Evolutionary conservation across 768 basidiomycete species (phyloP), one percentile per base, ranked within the genome.

Genomic region (Rhodotorula sphaerocarpa): DNA sequence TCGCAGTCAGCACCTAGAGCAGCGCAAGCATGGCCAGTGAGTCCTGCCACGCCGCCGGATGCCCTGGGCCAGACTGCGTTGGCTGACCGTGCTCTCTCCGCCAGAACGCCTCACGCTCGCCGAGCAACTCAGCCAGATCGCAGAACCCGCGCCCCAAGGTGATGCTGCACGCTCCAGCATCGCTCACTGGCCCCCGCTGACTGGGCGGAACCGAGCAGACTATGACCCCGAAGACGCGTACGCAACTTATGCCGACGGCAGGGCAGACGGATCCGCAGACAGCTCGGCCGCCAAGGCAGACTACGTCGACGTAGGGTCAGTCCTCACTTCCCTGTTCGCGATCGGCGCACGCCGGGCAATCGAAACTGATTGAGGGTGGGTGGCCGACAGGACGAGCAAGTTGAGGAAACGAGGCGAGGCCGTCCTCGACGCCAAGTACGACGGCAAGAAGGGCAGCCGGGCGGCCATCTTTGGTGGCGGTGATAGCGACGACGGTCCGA

Each of bases 231-330:
- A 90, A 74, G 83, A 85, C 66, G 72, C 80, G 18, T 78, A 79
- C 59, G 74, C 70, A 50, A 78, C 79, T 63, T 81, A 78, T 36
- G 73, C 75, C 25, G 79, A 82, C 69, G 73, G 25, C 71, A 72
- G 52, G 59, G 61, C 80, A 46, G 65, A 74, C 42, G 74, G 70
- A 43, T 78, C 76, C 16, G 70, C 67, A 42, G 75, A 73, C 55
- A 63, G 66, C 34, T 11, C 18, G 2, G 74, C 76, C 20, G 79
- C 77, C 0, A 79, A 85, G 70, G 84, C 85, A 69, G 90, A 93
- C 75, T 95, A 93, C 74, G 72, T 89, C 46, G 83, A 87, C 70
- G 87, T 92, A 43, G 88, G 87, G 87, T 90, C 74, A 63, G 82
- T 76, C 30, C n/a, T 16, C 18, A 20, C 44, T 43, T 28, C 47